Base-by-base conservation (phyloP, 805 yeast genomes). In the Aciculoconidium aculeatum region DNA sequence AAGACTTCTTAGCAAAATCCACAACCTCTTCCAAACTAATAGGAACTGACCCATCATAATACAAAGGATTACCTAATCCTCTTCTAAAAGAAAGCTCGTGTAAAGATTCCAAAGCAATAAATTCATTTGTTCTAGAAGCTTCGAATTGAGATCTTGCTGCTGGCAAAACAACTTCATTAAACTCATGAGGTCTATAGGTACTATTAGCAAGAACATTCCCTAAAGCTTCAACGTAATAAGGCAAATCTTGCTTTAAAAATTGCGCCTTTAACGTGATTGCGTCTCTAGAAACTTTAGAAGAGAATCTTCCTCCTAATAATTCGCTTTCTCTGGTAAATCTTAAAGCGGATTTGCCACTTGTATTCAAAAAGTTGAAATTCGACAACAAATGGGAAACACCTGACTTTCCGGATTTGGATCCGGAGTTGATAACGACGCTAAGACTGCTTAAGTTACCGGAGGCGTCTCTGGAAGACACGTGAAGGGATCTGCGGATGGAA, bases 311-410 rank as follows among this genome's bases (percentile, higher is more conserved):
- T 45, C 98, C 97, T 42, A 90, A 70, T 42, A 92, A 75, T 67
- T 90, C 98, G 29, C 88, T 67, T 67, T 92, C 98, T 65, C 98
- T 83, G 53, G 87, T 82, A 51, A 88, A 70, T 68, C 97, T 83
- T 55, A 92, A 72, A 14, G 92, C 95, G 11, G 96, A 81, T 60
- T 86, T 85, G 47, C 75, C 58, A 39, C 70, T 69, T 34, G 95
- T 86, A 71, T 82, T 80, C 55, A 81, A 75, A 70, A 81, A 92
- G 49, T 80, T 80, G 60, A 77, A 87, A 60, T 86, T 75, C 51
- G 90, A 75, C 51, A 88, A 71, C 41, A 87, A 64, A 61, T 90
- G 96, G 25, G 96, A 70, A 44, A 81, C 63, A 64, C 97, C 98
- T 33, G 88, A 79, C 26, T 21, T 17, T 28, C 72, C 67, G 28